phyloP scores from a whole-genome alignment of 1,284 basidiomycete genomes.

The Pseudozyma hubeiensis region DNA sequence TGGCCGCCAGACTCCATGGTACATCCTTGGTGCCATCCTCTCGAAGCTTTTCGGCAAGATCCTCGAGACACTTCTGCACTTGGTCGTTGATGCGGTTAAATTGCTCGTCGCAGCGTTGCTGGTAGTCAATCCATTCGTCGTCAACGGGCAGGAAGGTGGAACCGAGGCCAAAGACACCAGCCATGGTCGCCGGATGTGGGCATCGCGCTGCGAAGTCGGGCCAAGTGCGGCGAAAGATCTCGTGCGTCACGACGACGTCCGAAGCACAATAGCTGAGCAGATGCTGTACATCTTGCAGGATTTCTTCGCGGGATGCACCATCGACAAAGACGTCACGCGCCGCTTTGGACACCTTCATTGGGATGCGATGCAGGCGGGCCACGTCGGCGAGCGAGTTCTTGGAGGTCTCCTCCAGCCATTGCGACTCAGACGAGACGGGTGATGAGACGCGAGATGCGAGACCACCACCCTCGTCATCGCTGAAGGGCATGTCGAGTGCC shows the following conservation, averaged over 20 bases:
- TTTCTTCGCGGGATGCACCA: constrained; percentile 74
- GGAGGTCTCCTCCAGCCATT: constrained; percentile 92
- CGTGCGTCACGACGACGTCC: constrained; percentile 87
- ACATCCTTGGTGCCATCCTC: constrained; percentile 46
- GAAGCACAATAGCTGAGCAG: constrained; percentile 89
- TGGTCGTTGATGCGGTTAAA: constrained; percentile 82
- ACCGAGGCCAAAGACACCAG: constrained; percentile 91
- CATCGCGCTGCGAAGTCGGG: constrained; percentile 86
- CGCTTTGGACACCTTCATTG: constrained; percentile 81
- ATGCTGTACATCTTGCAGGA: constrained; percentile 77
- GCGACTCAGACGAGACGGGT: constrained; percentile 18
- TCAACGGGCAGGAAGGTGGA: constrained; percentile 92
- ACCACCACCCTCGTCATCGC: constrained; percentile 41
- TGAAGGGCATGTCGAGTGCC: constrained; percentile 42
- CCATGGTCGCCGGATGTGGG: constrained; percentile 92
- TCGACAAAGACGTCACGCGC: constrained; percentile 80
- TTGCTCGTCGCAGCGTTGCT: constrained; percentile 80
- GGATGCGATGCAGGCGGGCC: constrained; percentile 85
- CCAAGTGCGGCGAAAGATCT: constrained; percentile 83
- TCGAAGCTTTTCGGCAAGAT: constrained; percentile 76
- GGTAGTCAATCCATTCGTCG: constrained; percentile 85
- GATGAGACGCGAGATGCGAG: constrained; percentile 27
- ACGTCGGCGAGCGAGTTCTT: constrained; percentile 93
- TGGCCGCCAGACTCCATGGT: constrained; percentile 55
- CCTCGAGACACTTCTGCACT: constrained; percentile 77